Evolutionary conservation across 1,284 basidiomycete species (phyloP), one percentile per base, ranked within the genome.

Genomic region (Bjerkandera adusta): DNA sequence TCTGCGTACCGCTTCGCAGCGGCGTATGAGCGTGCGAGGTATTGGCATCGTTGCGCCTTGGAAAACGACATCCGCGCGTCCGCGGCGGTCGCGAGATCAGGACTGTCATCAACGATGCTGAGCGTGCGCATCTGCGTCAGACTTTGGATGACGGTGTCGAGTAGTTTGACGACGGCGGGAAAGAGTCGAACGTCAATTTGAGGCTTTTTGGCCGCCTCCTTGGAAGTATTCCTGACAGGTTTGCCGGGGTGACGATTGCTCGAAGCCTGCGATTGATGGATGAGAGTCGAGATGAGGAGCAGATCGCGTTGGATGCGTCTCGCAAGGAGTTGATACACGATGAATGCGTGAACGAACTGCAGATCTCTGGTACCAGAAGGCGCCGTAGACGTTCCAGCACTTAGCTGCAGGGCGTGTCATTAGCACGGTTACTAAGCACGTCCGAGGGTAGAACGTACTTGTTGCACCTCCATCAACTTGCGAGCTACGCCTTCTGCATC

Each of bases 301-400:
- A 92, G 74, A 61, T 97, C 94, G 15, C 93, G 84, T 60, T 92
- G 83, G 46, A 92, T 92, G 8, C 94, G 89, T 43, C 85, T 79
- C 11, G 89, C 82, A 35, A 96, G 77, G 13, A 96, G 81, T 49
- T 92, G 87, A 65, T 91, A 93, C 43, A 90, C 76, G 56, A 95
- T 82, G 63, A 86, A 96, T 11, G 88, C 82, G 59, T 95, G 87
- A 36, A 93, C 80, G 55, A 94, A 89, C 18, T 87, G 79, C 26
- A 92, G 79, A 60, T 91, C 88, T 8, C 86, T 77, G 10, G 74
- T 71, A 18, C 77, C 77, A 7, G 69, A 68, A 13, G 69, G 58
- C 30, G 68, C 59, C 6, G 56, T 52, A 20, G 73, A 56, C 18
- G 61, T 67, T 22, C 71, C 60, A 4, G 72, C 69, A 56, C 66